Percentiles rank a stretch among this genome's conserved stretches.
These are phyloP conservation scores for Chaetomium strumarium DNA, from an alignment of 2,329 filamentous ascomycete genomes.

Conservation along the genomic window DNA sequence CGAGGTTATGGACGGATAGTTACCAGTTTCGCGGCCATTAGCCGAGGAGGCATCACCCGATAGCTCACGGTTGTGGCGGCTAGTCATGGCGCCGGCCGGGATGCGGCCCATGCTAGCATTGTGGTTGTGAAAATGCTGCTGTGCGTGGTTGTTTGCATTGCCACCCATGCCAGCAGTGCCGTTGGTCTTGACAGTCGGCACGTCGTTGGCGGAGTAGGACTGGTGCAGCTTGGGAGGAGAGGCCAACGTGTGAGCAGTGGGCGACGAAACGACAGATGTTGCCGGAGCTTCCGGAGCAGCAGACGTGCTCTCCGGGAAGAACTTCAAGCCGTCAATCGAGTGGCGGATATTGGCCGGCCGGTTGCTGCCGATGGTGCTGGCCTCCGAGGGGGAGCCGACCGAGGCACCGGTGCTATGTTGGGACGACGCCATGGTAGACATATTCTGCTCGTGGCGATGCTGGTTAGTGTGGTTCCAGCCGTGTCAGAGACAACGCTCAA, in stretches of 20 bases:
- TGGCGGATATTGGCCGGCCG: constrained; percentile 48
- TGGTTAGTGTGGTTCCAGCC: constrained; percentile 60
- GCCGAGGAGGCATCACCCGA: constrained; percentile 43
- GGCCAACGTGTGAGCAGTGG: constrained; percentile 48
- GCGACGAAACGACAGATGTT: constrained; percentile 38
- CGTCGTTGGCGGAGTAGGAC: constrained; percentile 85
- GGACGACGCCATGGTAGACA: constrained; percentile 41
- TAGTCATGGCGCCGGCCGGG: constrained; percentile 58
- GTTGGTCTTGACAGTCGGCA: constrained; percentile 75
- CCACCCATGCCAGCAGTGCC: constrained; percentile 39
- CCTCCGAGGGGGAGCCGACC: constrained; percentile 36
- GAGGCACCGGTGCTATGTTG: constrained; percentile 35
- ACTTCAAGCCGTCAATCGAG: constrained; percentile 51
- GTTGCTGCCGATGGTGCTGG: constrained; percentile 40
- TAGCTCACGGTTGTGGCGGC: constrained; percentile 69
- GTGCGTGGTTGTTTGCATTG: constrained; percentile 53
- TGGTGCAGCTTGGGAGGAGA: constrained; percentile 72
- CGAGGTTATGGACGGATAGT: constrained; percentile 59
- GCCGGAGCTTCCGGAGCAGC: constrained; percentile 31
- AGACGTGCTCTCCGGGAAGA: constrained; percentile 40
- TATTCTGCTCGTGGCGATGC: constrained; percentile 60
- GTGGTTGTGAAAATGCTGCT: constrained; percentile 66
- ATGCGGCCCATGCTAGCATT: constrained; percentile 78
- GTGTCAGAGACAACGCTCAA: constrained; percentile 45
- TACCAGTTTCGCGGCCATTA: constrained; percentile 40